A percentile compares a stretch with the other conserved stretches of the same genome.
phyloP scores from a whole-genome alignment of 2,329 filamentous ascomycete genomes.

The Lasiodiplodia sp. region DNA sequence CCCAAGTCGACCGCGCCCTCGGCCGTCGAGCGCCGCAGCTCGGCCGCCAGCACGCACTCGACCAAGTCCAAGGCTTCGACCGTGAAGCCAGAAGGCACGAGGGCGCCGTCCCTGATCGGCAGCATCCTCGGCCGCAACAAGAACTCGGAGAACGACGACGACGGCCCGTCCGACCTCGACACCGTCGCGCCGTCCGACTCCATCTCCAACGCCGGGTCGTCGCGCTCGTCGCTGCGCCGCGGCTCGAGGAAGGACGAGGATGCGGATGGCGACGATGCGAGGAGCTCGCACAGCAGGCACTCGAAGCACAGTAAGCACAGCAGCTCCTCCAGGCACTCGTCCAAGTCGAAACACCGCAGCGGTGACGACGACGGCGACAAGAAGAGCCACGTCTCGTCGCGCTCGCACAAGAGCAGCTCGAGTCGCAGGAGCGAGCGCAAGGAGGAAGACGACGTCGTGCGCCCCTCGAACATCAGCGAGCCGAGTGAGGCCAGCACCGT shows the following conservation, averaged over 20 bases:
- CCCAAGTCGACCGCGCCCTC: constrained; percentile 11
- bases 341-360: constrained; percentile 1
- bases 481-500: constrained; percentile 46
- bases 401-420: constrained; percentile 28
- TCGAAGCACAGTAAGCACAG: constrained; percentile 34
- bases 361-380: not conserved
- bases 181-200: constrained; percentile 58
- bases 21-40: constrained; percentile 33
- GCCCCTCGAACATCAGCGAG: constrained; percentile 40
- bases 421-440: constrained; percentile 34
- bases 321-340: constrained; percentile 33
- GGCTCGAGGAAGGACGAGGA: constrained; percentile 41
- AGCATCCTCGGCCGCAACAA: constrained; percentile 48
- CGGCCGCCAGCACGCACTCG: constrained; percentile 43
- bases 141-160: not conserved
- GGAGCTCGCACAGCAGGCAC: constrained; percentile 34
- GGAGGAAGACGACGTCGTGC: constrained; percentile 16
- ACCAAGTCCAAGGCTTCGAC: constrained; percentile 23
- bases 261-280: constrained; percentile 33
- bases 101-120: constrained; percentile 40
- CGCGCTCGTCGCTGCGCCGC: constrained; percentile 34
- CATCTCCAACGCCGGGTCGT: constrained; percentile 51
- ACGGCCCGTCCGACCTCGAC: constrained; percentile 44
- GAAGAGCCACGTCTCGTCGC: constrained; percentile 9
- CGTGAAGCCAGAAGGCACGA: constrained; percentile 7